Base-by-base conservation (phyloP, 192 early-diverging fungal genomes). In the Chytriomyces confervae region DNA sequence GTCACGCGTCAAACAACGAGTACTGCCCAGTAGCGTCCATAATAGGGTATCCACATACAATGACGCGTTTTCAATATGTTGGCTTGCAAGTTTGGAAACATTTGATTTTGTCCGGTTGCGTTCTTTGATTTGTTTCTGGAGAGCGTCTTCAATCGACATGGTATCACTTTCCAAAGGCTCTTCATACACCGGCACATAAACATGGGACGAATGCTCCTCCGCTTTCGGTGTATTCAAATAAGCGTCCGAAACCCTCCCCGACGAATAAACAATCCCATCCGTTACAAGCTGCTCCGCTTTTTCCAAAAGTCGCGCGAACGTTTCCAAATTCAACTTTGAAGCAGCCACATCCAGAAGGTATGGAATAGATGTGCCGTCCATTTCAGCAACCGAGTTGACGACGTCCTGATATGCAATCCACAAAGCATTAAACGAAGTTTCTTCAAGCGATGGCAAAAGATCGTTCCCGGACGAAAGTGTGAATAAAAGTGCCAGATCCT, bases 401-500 rank as follows among this genome's bases (percentile, higher is more conserved):
- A 13, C 13, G 16, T 57, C 53, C 16, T 20, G 53, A 20, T 57
- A 57, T n/a, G 53, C 53, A 2, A 20, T n/a, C 53, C 53, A 57
- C 53, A 57, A n/a, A 5, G 53, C 13, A 20, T 57, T 20, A 5
- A 57, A 57, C 3, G 16, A 20, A 5, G 16, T n/a, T 5, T 20
- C 1, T 36, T 36, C 36, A 57, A 57, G 53, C 20, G 53, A 13
- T 57, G 69, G 69, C 50, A 45, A 36, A 13, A 24, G 23, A 18
- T 72, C 69, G 57, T 57, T 72, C 57, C 69, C 69, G 36, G 27
- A 72, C 8, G 27, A 48, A 18, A 72, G 16, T 7, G 61, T 27
- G 45, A 72, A 57, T 8, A 72, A 18, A 7, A 72, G 13, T 8
- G 50, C 51, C 13, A 72, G 2, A 43, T 72, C 69, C 23, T 72